These are phyloP conservation scores for Nakazawaea ambrosiae DNA, from an alignment of 805 yeast genomes.

Conservation along the genomic window DNA sequence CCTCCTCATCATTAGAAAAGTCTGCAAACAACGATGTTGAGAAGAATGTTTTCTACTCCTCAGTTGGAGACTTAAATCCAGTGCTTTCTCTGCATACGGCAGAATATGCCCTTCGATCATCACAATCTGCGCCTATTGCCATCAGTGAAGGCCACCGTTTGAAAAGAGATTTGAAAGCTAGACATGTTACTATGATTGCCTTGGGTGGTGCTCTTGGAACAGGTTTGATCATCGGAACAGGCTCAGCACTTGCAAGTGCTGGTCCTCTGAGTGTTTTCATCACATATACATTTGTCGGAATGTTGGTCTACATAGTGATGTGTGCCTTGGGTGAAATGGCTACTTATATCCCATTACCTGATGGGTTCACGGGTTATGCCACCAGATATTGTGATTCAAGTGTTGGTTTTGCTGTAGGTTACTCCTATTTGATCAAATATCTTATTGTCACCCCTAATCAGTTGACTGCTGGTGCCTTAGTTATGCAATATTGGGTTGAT, in stretches of 20 bases:
- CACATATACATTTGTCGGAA: conserved; percentile 65
- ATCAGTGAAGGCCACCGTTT: conserved; percentile 35
- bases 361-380: conserved; percentile 50
- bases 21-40: conserved; percentile 1
- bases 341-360: conserved; percentile 45
- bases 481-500: conserved; percentile 45
- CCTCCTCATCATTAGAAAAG: neutral
- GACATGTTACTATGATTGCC: conserved; percentile 57
- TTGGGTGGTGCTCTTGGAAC: conserved; percentile 84
- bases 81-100: conserved; percentile 25
- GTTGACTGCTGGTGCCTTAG: conserved; percentile 49
- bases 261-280: conserved; percentile 63
- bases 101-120: conserved; percentile 39
- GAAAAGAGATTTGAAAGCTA: conserved; percentile 36
- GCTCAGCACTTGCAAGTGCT: conserved; percentile 55
- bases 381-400: conserved; percentile 46
- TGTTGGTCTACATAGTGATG: conserved; percentile 61
- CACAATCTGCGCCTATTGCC: conserved; percentile 37
- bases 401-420: conserved; percentile 52
- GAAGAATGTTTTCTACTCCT: neutral
- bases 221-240: conserved; percentile 73
- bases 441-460: conserved; percentile 50
- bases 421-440: conserved; percentile 44
- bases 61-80: conserved; percentile 5
- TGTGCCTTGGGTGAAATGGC: conserved; percentile 52